Evolutionary conservation across 805 yeast genomes (phyloP), one percentile per base, ranked within the genome.

Genomic region (Wickerhamomyces chaumierensis): DNA sequence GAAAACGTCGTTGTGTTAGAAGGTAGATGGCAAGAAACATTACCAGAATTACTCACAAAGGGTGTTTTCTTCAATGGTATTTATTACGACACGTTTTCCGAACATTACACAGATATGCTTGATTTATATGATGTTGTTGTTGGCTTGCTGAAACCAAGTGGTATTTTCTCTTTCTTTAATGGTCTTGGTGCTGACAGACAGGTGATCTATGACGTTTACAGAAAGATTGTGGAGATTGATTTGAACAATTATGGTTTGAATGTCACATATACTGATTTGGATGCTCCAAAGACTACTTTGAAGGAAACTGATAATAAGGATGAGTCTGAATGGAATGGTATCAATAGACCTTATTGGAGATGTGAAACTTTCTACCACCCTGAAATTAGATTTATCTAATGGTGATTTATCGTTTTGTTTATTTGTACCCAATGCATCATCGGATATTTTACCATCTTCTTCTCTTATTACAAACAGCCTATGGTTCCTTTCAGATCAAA

Each of bases 61-160:
- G 82, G 82, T 19, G 76, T 81, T 1, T 81, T 77, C 50, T 83
- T 88, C 58, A 86, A 87, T 54, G 96, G 96, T 3, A 82, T 90
- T 28, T 88, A 88, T 59, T 88, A 83, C 55, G 97, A 88, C 56
- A 90, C 97, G 0, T 88, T 81, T 57, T 82, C 94, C 45, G 97
- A 88, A 55, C 94, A 85, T 55, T 88, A 90, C 57, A 68, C 68
- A 43, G 96, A 88, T 55, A 82, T 88, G 92, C 65, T 86, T 35
- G 90, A 84, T 37, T 65, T 90, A 20, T 85, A 81, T 53, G 96
- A 90, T 58, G 54, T 71, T 12, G 68, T 84, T 5, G 94, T 86
- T 16, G 96, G 95, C 0, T 62, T 88, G 36, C 61, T 88, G 47
- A 81, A 81, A 55, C 84, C 92, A 7, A 71, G 74, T 27, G 97